phyloP scores from a whole-genome alignment of 192 early-diverging fungal genomes.

The Entrophospora sp. region DNA sequence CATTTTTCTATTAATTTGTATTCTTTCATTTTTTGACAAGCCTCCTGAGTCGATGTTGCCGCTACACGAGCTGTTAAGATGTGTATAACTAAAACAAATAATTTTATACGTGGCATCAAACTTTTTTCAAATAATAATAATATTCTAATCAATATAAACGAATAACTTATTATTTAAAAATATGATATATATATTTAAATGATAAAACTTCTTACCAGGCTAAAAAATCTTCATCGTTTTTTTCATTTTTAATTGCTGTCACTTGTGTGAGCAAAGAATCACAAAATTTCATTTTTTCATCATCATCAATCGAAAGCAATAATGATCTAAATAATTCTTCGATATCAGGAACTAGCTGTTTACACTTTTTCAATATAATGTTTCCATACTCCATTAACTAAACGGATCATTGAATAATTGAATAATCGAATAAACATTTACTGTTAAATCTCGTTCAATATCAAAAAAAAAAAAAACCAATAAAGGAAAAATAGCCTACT shows the following conservation, averaged over 20 bases:
- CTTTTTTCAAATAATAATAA: neutral
- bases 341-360: neutral
- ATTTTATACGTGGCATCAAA: constrained; percentile 7
- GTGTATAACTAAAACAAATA: neutral
- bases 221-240: neutral
- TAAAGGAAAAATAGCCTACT: neutral
- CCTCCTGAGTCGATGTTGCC: neutral
- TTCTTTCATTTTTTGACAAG: neutral
- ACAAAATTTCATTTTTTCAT: constrained; percentile 10
- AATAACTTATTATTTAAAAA: neutral
- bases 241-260: neutral
- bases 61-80: neutral
- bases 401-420: too few relatives aligned
- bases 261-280: constrained; percentile 4
- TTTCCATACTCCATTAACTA: constrained; percentile 5
- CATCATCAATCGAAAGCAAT: neutral
- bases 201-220: neutral
- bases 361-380: neutral
- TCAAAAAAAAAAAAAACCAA: neutral
- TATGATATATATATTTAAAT: neutral
- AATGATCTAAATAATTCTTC: constrained; percentile 15
- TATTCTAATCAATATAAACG: too few relatives aligned
- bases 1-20: neutral
- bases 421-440: too few relatives aligned
- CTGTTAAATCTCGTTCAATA: too few relatives aligned